These are phyloP conservation scores for Monilinia fructicola DNA, from an alignment of 2,329 filamentous ascomycete genomes.

Conservation along the genomic window DNA sequence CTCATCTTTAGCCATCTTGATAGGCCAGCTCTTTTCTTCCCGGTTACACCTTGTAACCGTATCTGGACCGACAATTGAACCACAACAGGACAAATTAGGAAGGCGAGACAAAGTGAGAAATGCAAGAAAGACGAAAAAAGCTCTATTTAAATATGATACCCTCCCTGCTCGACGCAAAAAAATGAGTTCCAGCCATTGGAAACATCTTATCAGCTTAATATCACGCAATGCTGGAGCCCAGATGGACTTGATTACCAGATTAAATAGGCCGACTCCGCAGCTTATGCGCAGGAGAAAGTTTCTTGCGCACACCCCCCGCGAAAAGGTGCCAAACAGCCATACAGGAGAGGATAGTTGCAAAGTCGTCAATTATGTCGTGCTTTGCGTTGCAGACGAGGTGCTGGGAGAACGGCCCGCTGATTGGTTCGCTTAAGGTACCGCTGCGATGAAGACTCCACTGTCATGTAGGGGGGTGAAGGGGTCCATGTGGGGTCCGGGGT, in stretches of 20 bases:
- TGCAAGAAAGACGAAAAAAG: neutral
- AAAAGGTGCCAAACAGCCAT: neutral
- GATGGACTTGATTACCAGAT: neutral
- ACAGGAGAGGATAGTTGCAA: neutral
- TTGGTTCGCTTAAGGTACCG: neutral
- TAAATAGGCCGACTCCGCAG: neutral
- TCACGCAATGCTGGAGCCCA: neutral
- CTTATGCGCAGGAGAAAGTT: neutral
- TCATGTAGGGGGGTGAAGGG: neutral
- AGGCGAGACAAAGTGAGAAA: neutral
- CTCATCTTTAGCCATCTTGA: neutral
- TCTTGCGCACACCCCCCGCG: neutral
- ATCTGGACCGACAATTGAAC: neutral
- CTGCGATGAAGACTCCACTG: neutral
- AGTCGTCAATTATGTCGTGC: constrained; percentile 1
- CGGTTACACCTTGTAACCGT: neutral
- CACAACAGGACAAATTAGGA: neutral
- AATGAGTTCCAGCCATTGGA: neutral
- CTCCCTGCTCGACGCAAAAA: neutral
- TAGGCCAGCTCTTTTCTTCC: neutral
- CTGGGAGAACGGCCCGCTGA: neutral
- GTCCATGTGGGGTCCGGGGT: neutral
- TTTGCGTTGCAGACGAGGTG: neutral
- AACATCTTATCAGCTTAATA: neutral
- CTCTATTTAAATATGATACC: neutral